phyloP scores from a whole-genome alignment of 805 yeast genomes.

The Isabelozyma heimii region DNA sequence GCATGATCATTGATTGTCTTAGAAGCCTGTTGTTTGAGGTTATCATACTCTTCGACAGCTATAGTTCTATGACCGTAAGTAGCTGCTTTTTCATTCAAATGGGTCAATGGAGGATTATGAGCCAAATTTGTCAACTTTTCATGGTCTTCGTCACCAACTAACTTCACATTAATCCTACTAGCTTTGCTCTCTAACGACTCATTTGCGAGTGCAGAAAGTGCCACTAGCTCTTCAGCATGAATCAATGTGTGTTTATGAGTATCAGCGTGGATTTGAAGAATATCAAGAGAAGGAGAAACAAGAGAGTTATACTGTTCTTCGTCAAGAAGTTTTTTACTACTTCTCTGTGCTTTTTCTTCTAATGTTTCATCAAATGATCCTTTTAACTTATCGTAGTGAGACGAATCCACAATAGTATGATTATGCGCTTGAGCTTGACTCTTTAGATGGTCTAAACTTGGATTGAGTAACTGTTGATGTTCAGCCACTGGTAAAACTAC shows the following conservation, averaged over 20 bases:
- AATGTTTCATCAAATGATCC: slow-evolving; percentile 1
- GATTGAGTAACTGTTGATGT: slow-evolving; percentile 6
- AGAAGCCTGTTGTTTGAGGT: slow-evolving; percentile 13
- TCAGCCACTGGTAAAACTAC: slow-evolving; percentile 10
- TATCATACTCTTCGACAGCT: slow-evolving; percentile 14
- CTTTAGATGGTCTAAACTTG: slow-evolving; percentile 17
- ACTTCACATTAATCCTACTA: slow-evolving; percentile 10
- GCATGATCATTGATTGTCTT: slow-evolving; percentile 11
- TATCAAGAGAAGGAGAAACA: slow-evolving; percentile 6
- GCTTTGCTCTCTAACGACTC: slow-evolving; percentile 15
- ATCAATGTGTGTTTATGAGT: neutral
- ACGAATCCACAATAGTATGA: slow-evolving; percentile 3
- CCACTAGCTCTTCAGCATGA: slow-evolving; percentile 1
- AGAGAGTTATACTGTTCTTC: neutral
- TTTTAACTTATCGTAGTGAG: neutral
- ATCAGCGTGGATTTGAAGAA: slow-evolving; percentile 4
- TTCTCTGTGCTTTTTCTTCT: neutral
- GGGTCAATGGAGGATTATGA: slow-evolving; percentile 5
- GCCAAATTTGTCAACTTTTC: slow-evolving; percentile 8
- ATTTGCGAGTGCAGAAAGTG: slow-evolving; percentile 6
- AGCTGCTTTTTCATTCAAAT: slow-evolving; percentile 6
- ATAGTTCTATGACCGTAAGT: slow-evolving; percentile 3
- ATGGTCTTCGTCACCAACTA: slow-evolving; percentile 15
- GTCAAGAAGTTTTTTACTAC: neutral
- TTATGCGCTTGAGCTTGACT: slow-evolving; percentile 19